Evolutionary conservation across 306 rosid genomes (phyloP).

Genomic region (Casuarina glauca): DNA sequence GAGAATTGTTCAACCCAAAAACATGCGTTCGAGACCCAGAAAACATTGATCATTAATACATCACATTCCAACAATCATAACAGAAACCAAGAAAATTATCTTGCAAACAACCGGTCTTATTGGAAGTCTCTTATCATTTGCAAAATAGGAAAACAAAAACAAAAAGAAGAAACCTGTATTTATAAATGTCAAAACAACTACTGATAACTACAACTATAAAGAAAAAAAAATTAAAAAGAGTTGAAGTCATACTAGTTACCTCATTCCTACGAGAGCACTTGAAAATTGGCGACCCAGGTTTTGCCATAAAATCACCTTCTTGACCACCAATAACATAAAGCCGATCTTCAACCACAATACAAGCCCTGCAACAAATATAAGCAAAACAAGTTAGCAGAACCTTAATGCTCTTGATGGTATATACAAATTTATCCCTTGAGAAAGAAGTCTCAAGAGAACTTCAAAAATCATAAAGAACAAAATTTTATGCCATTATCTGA

Average conservation of each 20-base stretch:
- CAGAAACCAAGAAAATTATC: not conserved
- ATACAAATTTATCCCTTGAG: not conserved
- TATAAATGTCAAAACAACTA: not conserved
- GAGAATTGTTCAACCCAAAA: not conserved
- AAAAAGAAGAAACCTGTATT: not conserved
- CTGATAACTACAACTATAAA: no score
- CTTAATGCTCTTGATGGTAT: not conserved
- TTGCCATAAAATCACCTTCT: conserved; percentile 99
- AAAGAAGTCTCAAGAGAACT: not conserved
- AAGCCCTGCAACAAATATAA: conserved; percentile 56
- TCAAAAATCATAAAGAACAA: not conserved
- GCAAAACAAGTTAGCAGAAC: not conserved
- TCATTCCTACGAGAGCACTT: conserved; percentile 89
- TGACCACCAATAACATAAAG: conserved; percentile 95
- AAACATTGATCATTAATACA: not conserved
- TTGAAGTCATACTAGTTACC: conserved; percentile 40
- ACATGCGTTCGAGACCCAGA: not conserved
- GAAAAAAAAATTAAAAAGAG: not conserved
- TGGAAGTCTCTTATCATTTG: not conserved
- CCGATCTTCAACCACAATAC: conserved; percentile 68
- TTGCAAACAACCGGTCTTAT: not conserved
- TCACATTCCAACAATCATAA: not conserved
- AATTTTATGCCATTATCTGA: not conserved
- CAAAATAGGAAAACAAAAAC: not conserved
- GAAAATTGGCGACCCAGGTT: conserved; percentile 93